A percentile compares a stretch with the other conserved stretches of the same genome.
Conservation (phyloP, 257 asterid species). For the Leptodermis oblonga region DNA sequence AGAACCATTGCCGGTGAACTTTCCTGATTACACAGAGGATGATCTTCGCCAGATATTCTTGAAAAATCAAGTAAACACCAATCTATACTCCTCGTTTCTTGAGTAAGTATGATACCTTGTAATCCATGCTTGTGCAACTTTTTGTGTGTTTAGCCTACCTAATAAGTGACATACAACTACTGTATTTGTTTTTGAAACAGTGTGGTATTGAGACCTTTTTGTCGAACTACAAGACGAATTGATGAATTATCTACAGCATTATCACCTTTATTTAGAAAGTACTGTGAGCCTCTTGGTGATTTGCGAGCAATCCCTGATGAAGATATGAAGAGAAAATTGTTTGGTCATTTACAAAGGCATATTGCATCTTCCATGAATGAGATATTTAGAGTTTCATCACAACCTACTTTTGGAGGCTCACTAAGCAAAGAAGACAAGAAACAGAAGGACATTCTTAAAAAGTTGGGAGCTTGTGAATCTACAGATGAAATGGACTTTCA, state of each 20-base stretch:
- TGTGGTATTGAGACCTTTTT: slow-evolving; percentile 70
- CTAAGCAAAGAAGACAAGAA: slow-evolving; percentile 33
- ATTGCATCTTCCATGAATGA: slow-evolving; percentile 56
- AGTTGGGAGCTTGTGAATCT: slow-evolving; percentile 38
- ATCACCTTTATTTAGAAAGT: slow-evolving; percentile 64
- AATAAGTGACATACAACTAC: neutral
- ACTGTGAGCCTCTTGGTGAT: slow-evolving; percentile 81
- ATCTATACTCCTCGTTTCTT: slow-evolving; percentile 76
- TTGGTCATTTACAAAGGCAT: slow-evolving; percentile 57
- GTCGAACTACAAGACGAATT: slow-evolving; percentile 72
- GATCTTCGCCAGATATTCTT: slow-evolving; percentile 67
- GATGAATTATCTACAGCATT: slow-evolving; percentile 73
- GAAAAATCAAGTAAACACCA: slow-evolving; percentile 55
- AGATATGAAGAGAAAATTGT: slow-evolving; percentile 59
- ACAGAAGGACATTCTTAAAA: slow-evolving; percentile 40
- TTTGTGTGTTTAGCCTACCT: neutral
- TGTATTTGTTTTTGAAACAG: slow-evolving; percentile 43
- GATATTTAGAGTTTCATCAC: slow-evolving; percentile 49
- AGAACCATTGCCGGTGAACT: slow-evolving; percentile 71
- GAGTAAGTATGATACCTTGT: slow-evolving; percentile 48
- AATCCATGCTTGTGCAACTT: slow-evolving; percentile 2
- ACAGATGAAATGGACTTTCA: slow-evolving; percentile 58
- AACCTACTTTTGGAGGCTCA: slow-evolving; percentile 35
- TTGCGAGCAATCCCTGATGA: slow-evolving; percentile 45
- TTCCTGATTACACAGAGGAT: slow-evolving; percentile 81